Percentiles rank a stretch among this genome's conserved stretches.
These are phyloP conservation scores for Mortierella sp. DNA, from an alignment of 371 early-diverging fungal genomes.

Conservation along the genomic window DNA sequence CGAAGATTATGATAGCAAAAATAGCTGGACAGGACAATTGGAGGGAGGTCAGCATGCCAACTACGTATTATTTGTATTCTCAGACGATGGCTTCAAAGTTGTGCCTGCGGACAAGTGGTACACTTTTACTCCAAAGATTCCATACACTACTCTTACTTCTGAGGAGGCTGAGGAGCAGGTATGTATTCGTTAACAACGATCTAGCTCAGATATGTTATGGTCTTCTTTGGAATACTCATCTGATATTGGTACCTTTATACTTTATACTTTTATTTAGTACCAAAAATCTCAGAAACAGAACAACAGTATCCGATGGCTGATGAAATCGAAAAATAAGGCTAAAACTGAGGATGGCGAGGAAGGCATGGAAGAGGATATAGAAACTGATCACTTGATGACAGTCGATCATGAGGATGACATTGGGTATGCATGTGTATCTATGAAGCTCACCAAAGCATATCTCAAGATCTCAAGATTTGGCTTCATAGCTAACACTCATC, in stretches of 20 bases:
- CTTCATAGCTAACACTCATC: neutral
- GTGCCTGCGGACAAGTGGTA: slow-evolving; percentile 93
- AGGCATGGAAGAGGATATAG: slow-evolving; percentile 48
- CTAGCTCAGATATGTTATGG: neutral
- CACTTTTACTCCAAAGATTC: slow-evolving; percentile 87
- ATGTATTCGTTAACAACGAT: slow-evolving; percentile 10
- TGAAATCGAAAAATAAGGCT: slow-evolving; percentile 66
- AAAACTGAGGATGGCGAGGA: slow-evolving; percentile 60
- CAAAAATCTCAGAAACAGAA: slow-evolving; percentile 68
- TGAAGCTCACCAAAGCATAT: neutral
- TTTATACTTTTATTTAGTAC: slow-evolving; percentile 49
- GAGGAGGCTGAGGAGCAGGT: slow-evolving; percentile 96
- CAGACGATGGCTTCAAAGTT: slow-evolving; percentile 86
- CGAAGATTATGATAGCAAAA: slow-evolving; percentile 78
- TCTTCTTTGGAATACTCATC: neutral
- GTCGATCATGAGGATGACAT: slow-evolving; percentile 57
- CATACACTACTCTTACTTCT: slow-evolving; percentile 82
- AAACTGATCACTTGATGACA: slow-evolving; percentile 43
- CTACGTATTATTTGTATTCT: slow-evolving; percentile 86
- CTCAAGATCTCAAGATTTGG: neutral
- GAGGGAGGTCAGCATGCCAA: slow-evolving; percentile 85
- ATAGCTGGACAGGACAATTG: slow-evolving; percentile 75
- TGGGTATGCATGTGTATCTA: slow-evolving; percentile 15
- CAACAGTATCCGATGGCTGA: slow-evolving; percentile 76
- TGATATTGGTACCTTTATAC: neutral